Evolutionary conservation across 352 stramenopile species (phyloP).

Genomic region (Poterioochromonas sp.): DNA sequence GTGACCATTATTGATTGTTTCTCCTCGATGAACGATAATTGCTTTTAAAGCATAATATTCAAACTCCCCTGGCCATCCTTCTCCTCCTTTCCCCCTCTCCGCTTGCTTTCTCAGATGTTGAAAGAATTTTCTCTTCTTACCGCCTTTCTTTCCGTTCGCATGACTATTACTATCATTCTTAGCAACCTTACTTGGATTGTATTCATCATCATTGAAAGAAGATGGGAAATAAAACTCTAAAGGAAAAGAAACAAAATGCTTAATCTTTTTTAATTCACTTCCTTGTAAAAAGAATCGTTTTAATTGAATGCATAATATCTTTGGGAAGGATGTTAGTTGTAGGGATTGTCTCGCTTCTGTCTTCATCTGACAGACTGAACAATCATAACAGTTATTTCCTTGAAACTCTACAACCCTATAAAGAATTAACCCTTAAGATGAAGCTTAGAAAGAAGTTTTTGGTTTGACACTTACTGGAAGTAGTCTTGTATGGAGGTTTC

Average conservation of each 20-base stretch:
- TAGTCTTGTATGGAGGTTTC: no score
- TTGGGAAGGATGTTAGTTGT: not conserved
- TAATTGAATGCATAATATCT: not conserved
- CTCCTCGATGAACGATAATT: not conserved
- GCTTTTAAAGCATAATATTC: not conserved
- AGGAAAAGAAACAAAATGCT: not conserved
- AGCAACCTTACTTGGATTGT: no score
- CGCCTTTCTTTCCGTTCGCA: no score
- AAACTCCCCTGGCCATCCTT: no score
- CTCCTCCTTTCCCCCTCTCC: no score
- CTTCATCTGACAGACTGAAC: not conserved
- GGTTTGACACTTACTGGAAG: no score
- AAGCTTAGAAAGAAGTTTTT: no score
- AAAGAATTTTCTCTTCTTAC: no score
- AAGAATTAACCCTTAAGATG: no score
- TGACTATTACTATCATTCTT: no score
- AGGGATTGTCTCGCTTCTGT: not conserved
- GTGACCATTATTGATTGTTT: not conserved
- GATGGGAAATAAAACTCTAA: not conserved
- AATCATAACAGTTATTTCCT: not conserved
- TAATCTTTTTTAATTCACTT: not conserved
- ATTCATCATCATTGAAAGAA: not conserved
- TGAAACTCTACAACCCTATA: not conserved
- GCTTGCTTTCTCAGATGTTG: no score
- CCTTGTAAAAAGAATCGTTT: not conserved